Evolutionary conservation across 1,284 basidiomycete species (phyloP).

Genomic region (Cutaneotrichosporon arboriforme): DNA sequence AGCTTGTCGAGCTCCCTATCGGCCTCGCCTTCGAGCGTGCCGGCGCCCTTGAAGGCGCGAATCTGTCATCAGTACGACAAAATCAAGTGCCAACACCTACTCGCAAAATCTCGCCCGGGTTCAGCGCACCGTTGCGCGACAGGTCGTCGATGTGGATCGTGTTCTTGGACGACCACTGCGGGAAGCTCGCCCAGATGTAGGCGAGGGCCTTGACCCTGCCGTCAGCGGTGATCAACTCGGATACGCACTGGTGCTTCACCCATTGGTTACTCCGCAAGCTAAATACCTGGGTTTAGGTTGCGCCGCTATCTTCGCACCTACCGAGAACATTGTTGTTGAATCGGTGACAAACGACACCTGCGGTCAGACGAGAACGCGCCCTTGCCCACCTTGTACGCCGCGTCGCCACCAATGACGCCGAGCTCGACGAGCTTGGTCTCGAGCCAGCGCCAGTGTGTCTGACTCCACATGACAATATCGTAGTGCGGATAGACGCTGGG

Average conservation of each 20-base stretch:
- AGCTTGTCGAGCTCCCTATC: conserved; percentile 66
- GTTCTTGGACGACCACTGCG: conserved; percentile 58
- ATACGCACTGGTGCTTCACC: conserved; percentile 60
- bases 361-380: not conserved
- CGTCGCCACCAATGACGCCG: conserved; percentile 66
- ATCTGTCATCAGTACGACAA: conserved; percentile 50
- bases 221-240: conserved; percentile 1
- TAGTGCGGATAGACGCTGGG: conserved; percentile 66
- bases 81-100: conserved; percentile 18
- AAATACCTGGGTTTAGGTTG: conserved; percentile 49
- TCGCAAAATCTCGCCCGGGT: conserved; percentile 74
- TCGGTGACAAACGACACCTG: conserved; percentile 60
- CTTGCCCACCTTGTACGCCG: conserved; percentile 61
- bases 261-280: conserved; percentile 65
- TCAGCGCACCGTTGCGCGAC: conserved; percentile 79
- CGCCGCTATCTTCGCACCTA: conserved; percentile 39
- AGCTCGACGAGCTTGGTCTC: conserved; percentile 85
- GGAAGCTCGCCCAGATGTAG: conserved; percentile 81
- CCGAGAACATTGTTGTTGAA: conserved; percentile 81
- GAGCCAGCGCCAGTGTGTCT: conserved; percentile 83
- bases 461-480: conserved; percentile 77
- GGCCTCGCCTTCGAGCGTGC: conserved; percentile 55
- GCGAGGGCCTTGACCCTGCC: conserved; percentile 67
- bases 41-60: conserved; percentile 69
- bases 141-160: conserved; percentile 86